Evolutionary conservation across 345 rosid species (phyloP).

Genomic region (Citrus cavaleriei): DNA sequence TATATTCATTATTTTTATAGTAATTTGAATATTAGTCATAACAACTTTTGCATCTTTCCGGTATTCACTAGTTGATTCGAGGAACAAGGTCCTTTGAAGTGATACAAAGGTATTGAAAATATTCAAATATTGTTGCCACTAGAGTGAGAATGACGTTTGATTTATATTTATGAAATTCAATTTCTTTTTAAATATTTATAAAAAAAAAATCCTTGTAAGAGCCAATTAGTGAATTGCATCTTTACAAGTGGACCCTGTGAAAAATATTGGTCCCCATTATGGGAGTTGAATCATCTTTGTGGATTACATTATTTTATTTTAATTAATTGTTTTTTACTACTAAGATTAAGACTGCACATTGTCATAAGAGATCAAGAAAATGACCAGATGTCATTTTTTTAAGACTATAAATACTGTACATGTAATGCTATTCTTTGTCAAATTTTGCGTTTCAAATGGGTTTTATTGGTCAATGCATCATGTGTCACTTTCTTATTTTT

Average conservation of each 20-base stretch:
- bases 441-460: background rate
- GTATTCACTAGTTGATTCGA: background rate
- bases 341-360: background rate
- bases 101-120: background rate
- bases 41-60: too few species aligned
- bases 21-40: too few species aligned
- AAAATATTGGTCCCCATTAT: background rate
- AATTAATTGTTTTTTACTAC: background rate
- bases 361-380: background rate
- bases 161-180: background rate
- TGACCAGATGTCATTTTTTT: background rate
- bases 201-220: too few species aligned
- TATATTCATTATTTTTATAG: too few species aligned
- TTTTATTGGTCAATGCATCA: background rate
- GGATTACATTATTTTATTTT: background rate
- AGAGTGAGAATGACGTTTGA: background rate
- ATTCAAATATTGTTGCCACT: background rate
- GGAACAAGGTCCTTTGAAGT: background rate
- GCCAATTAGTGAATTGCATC: background rate
- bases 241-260: background rate
- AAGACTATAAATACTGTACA: background rate
- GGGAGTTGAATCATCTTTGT: background rate
- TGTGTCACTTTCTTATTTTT: background rate
- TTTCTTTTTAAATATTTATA: too few species aligned
- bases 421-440: background rate